phyloP scores from a whole-genome alignment of 768 basidiomycete species.

The Galerina sulciceps region DNA sequence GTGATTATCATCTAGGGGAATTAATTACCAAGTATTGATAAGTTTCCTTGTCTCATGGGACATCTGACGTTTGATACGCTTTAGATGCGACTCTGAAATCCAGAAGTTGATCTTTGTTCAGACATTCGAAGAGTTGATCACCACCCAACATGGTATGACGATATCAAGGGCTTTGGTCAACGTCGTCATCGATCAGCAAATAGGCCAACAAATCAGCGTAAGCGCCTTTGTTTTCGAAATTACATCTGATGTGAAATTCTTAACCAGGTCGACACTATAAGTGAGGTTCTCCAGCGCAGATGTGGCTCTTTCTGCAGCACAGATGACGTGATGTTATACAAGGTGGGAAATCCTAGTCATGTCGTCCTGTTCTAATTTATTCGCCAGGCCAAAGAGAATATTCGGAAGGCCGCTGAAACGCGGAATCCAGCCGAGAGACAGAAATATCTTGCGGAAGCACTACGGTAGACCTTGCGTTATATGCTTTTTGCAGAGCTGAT shows the following conservation, averaged over 20 bases:
- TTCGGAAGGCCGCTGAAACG: slow-evolving; percentile 88
- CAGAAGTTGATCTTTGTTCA: slow-evolving; percentile 72
- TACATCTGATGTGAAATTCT: slow-evolving; percentile 6
- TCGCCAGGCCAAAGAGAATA: slow-evolving; percentile 85
- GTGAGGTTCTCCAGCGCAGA: slow-evolving; percentile 90
- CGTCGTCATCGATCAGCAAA: slow-evolving; percentile 96
- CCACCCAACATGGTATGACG: slow-evolving; percentile 83
- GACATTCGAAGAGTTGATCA: slow-evolving; percentile 88
- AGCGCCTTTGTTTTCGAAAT: slow-evolving; percentile 28
- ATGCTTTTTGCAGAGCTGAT: slow-evolving; percentile 7
- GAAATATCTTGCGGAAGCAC: slow-evolving; percentile 82
- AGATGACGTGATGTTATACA: slow-evolving; percentile 97
- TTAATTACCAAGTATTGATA: slow-evolving; percentile 76
- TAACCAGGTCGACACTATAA: slow-evolving; percentile 92
- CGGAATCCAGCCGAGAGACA: slow-evolving; percentile 74
- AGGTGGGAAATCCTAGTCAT: slow-evolving; percentile 49
- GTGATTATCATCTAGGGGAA: slow-evolving; percentile 88
- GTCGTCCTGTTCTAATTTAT: neutral
- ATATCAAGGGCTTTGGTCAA: slow-evolving; percentile 91
- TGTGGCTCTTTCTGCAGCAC: slow-evolving; percentile 98
- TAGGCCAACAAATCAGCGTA: slow-evolving; percentile 94
- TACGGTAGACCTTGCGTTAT: slow-evolving; percentile 56
- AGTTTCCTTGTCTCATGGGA: neutral
- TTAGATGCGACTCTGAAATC: slow-evolving; percentile 72
- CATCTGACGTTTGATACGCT: slow-evolving; percentile 4